These are phyloP conservation scores for Brachypodium distachyon DNA, from an alignment of 202 grass and related monocot genomes.

Conservation along the genomic window DNA sequence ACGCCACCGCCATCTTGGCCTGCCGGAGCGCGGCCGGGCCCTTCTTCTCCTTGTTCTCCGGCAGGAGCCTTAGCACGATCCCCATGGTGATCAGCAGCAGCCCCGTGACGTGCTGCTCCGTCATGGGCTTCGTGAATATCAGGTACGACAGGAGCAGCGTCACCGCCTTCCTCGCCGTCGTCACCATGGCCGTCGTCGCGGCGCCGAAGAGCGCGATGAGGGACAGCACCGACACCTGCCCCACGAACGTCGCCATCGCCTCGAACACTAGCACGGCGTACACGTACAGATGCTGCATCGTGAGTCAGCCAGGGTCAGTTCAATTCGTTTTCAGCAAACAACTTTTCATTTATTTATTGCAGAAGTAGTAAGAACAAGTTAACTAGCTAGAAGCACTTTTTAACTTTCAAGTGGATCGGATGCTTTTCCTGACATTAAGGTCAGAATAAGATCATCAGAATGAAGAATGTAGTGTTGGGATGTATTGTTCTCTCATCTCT, in stretches of 20 bases:
- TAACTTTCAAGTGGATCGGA: not conserved
- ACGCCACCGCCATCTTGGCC: not conserved
- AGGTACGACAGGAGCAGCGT: slow-evolving; percentile 87
- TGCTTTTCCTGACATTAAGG: not conserved
- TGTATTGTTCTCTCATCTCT: not conserved
- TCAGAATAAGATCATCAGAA: not conserved
- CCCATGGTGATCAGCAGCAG: slow-evolving; percentile 81
- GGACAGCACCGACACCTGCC: slow-evolving; percentile 83
- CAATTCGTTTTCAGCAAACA: not conserved
- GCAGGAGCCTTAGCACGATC: slow-evolving; percentile 71
- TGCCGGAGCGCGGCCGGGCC: not conserved
- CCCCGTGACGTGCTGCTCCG: slow-evolving; percentile 69
- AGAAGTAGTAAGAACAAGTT: not conserved
- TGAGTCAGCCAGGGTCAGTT: not conserved
- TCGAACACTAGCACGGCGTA: slow-evolving; percentile 88
- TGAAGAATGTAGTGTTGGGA: not conserved
- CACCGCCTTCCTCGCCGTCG: slow-evolving; percentile 81
- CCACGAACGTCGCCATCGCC: slow-evolving; percentile 92
- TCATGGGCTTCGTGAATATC: slow-evolving; percentile 94
- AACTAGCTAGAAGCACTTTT: not conserved
- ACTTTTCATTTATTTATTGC: not conserved
- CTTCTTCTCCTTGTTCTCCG: slow-evolving; percentile 46
- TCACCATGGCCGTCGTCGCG: slow-evolving; percentile 78
- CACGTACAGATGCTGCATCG: slow-evolving; percentile 75
- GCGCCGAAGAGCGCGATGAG: slow-evolving; percentile 86